Conservation (phyloP, 331 rosid genomes). For the Pyrus hybrid region DNA sequence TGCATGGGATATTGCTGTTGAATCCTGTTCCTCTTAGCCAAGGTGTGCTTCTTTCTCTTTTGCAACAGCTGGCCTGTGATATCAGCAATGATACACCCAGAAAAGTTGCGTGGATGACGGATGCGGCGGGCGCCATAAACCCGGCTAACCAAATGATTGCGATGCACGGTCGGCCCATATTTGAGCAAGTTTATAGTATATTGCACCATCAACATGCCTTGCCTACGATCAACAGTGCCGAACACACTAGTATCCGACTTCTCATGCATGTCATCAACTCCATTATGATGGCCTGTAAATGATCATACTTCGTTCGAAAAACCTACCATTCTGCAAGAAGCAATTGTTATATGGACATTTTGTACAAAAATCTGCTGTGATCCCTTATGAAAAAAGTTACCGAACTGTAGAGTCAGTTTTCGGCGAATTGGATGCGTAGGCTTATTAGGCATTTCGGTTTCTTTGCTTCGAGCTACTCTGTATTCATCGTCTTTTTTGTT, state of each 20-base stretch:
- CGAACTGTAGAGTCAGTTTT: slow-evolving; percentile 8
- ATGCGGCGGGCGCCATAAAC: slow-evolving; percentile 56
- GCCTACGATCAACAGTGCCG: slow-evolving; percentile 43
- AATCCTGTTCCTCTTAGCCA: slow-evolving; percentile 87
- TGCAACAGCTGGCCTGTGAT: slow-evolving; percentile 93
- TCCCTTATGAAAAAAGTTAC: neutral
- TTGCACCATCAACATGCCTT: slow-evolving; percentile 78
- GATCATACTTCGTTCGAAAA: slow-evolving; percentile 8
- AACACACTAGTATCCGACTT: slow-evolving; percentile 55
- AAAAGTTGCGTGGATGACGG: slow-evolving; percentile 83
- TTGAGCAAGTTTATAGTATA: slow-evolving; percentile 89
- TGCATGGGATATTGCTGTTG: slow-evolving; percentile 49
- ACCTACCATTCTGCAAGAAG: slow-evolving; percentile 15
- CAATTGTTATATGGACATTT: neutral
- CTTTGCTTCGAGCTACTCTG: too few species aligned
- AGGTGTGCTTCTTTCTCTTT: slow-evolving; percentile 88
- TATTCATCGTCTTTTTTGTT: too few species aligned
- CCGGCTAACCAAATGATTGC: slow-evolving; percentile 60
- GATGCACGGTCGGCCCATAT: slow-evolving; percentile 68
- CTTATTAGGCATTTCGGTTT: neutral
- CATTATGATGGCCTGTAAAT: slow-evolving; percentile 78
- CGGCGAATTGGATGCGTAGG: neutral
- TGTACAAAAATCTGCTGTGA: slow-evolving; percentile 13
- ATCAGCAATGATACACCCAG: slow-evolving; percentile 53
- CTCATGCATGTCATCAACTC: slow-evolving; percentile 91